Evolutionary conservation across 495 filamentous ascomycete genomes (phyloP), one percentile per base, ranked within the genome.

Genomic region (Penicillium riverlandense): DNA sequence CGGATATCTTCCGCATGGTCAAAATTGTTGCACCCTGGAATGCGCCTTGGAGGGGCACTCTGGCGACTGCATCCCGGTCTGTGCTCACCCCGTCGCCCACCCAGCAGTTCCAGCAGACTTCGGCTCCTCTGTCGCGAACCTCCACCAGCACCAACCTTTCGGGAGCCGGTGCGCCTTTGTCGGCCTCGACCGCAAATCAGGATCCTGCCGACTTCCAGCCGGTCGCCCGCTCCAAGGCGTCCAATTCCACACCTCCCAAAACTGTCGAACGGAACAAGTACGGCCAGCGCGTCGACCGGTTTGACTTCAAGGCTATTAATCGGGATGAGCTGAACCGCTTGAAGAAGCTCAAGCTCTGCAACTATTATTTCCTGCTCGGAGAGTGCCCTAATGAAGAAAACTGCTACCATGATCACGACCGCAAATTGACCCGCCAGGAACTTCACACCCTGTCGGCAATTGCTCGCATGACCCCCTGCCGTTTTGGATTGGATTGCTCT

Each of bases 321-420:
- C 71, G 73, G 33, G 71, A 79, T 27, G 78, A 83, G 31, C 62
- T 83, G 39, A 72, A 75, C 45, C 71, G 77, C 16, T 53, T 84
- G 47, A 81, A 82, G 57, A 78, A 75, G 52, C 66, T 86, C 52
- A 92, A 94, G 56, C 66, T 91, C 16, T 95, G 89, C 76, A 92
- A 92, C 59, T 85, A 88, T 49, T 79, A 90, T 60, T 91, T 82
- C 60, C 69, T 95, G 27, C 77, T 86, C 28, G 78, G 80, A 1
- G 83, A 83, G 36, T 94, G 89, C 55, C 73, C 79, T 30, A 82
- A 80, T 43, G 75, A 61, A 30, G 54, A 81, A 16, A 74, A 77
- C 10, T 95, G 89, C 62, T 77, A 76, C 35, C 88, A 92, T 55
- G 78, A 82, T 44, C 88, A 94, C 63, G 67, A 80, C 31, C 83